phyloP scores from a whole-genome alignment of 2,329 filamentous ascomycete genomes.

The Plectosphaerella plurivora region DNA sequence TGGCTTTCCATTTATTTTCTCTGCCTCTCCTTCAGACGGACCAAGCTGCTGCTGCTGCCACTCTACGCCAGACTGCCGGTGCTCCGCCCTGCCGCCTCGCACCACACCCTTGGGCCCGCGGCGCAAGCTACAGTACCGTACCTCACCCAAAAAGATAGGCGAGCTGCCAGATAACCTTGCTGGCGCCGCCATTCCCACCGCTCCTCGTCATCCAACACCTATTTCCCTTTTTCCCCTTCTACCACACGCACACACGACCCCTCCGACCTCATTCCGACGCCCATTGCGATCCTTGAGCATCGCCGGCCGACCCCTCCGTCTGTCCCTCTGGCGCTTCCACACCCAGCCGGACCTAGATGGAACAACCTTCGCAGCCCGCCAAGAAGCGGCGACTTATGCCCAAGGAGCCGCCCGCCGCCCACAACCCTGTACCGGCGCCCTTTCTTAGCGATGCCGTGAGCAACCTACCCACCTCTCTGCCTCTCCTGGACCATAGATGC shows the following conservation, averaged over 20 bases:
- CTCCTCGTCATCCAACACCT: no score
- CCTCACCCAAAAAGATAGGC: no score
- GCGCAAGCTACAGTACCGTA: no score
- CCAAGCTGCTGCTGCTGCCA: no score
- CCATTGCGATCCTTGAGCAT: not conserved
- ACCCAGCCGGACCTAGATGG: conserved; percentile 8
- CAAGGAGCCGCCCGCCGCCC: conserved; percentile 4
- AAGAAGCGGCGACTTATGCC: conserved; percentile 13
- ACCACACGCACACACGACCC: not conserved
- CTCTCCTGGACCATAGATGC: not conserved
- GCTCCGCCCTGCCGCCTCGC: no score
- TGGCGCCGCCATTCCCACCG: no score
- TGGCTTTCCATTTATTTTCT: not conserved
- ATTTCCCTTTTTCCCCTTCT: not conserved
- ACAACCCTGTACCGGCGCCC: conserved; percentile 8
- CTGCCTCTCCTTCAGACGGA: not conserved
- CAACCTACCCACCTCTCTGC: conserved; percentile 8
- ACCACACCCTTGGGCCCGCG: no score
- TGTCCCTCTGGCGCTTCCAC: conserved; percentile 1
- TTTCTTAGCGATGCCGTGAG: conserved; percentile 12
- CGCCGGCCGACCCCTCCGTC: not conserved
- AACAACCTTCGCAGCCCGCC: conserved; percentile 12
- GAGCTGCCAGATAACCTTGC: no score
- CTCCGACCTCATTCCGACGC: not conserved
- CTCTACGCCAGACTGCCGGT: no score